A percentile compares a stretch with the other conserved stretches of the same genome.
phyloP scores from a whole-genome alignment of 371 early-diverging fungal genomes.

The Fennellomyces sp. region DNA sequence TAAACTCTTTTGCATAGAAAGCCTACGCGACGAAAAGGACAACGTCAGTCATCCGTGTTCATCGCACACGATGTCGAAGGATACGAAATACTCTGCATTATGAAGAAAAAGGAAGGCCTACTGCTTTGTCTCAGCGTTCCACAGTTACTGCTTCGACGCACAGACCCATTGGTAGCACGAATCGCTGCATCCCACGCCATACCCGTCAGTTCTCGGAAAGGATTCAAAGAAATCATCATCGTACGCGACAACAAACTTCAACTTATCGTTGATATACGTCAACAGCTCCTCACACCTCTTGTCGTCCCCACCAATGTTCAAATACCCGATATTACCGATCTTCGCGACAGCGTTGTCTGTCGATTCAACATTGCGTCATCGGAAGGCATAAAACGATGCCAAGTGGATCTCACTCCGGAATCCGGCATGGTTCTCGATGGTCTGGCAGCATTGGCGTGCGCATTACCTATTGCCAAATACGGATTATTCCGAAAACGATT shows the following conservation, averaged over 20 bases:
- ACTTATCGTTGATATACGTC: neutral
- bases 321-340: slow-evolving; percentile 4
- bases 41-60: slow-evolving; percentile 9
- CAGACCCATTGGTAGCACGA: neutral
- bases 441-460: slow-evolving; percentile 1
- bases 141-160: neutral
- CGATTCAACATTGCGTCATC: slow-evolving; percentile 7
- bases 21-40: slow-evolving; percentile 2
- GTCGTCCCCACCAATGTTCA: neutral
- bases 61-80: slow-evolving; percentile 12
- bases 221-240: slow-evolving; percentile 1
- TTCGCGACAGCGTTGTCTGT: neutral
- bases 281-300: neutral
- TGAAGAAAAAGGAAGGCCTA: slow-evolving; percentile 11
- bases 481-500: slow-evolving; percentile 8
- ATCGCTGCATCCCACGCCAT: slow-evolving; percentile 14
- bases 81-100: slow-evolving; percentile 14
- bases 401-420: neutral
- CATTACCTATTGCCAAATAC: neutral
- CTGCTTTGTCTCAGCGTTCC: slow-evolving; percentile 5
- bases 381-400: neutral
- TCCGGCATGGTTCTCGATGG: slow-evolving; percentile 8
- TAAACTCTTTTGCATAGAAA: neutral
- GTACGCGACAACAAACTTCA: slow-evolving; percentile 7
- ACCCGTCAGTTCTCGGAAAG: slow-evolving; percentile 3